Conservation (phyloP, 2,329 filamentous ascomycete species). For the Cladobotryum mycophilum region DNA sequence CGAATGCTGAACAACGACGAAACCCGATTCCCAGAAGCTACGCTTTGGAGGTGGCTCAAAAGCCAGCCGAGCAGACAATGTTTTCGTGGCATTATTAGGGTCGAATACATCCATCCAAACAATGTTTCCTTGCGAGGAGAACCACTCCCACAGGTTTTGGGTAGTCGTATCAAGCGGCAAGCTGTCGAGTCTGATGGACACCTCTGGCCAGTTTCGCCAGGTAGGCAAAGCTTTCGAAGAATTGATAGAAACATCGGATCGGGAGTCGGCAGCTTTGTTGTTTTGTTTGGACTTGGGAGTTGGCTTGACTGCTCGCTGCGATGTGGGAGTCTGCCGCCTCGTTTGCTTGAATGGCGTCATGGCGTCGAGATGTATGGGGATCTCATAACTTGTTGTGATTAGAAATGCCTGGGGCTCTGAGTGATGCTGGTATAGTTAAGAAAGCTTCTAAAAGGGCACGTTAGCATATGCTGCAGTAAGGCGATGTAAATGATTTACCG, state of each 20-base stretch:
- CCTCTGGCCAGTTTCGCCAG: constrained; percentile 31
- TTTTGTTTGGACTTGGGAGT: too few relatives aligned
- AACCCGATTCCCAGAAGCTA: constrained; percentile 43
- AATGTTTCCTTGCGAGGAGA: constrained; percentile 48
- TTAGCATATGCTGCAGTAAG: too few relatives aligned
- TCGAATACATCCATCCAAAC: constrained; percentile 51
- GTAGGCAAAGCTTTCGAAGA: background rate
- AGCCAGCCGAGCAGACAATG: constrained; percentile 36
- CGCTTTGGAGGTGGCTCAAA: constrained; percentile 52
- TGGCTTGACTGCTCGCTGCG: too few relatives aligned
- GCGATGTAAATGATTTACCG: too few relatives aligned
- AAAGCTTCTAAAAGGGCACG: too few relatives aligned
- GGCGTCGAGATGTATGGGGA: too few relatives aligned
- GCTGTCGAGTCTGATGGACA: constrained; percentile 25
- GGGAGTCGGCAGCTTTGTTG: background rate
- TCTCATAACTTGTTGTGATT: too few relatives aligned
- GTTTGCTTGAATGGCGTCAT: too few relatives aligned
- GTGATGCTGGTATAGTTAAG: too few relatives aligned
- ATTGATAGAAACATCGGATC: background rate
- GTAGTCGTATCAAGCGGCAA: constrained; percentile 33
- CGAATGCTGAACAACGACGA: constrained; percentile 22
- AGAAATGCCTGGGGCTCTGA: too few relatives aligned
- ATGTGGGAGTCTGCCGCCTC: too few relatives aligned
- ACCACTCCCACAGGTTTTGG: constrained; percentile 43
- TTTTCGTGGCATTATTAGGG: constrained; percentile 14